Base-by-base conservation (phyloP, 2,329 filamentous ascomycete genomes). In the Trichoderma sp. region DNA sequence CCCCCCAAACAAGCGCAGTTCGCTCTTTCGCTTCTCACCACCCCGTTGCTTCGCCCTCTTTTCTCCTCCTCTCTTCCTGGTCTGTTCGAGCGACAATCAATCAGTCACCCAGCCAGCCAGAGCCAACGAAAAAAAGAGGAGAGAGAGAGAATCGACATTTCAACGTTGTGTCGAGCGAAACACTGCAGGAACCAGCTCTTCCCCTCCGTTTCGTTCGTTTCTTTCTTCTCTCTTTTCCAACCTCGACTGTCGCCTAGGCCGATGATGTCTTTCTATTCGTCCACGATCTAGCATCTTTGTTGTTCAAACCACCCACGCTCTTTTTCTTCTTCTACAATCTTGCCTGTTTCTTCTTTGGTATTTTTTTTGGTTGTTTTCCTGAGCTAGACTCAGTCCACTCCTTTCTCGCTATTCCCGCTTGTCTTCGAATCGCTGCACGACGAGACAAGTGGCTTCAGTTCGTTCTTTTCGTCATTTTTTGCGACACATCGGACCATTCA, bases 321-420 rank as follows among this genome's bases (percentile, higher is more conserved):
- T 57, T 57, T 56, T 55, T 24, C 21, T 71, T 71, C 69, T 69
- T 68, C 67, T 70, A 21, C 60, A 28, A 50, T 61, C 54, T 39
- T 70, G 70, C 68, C 69, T 7, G 71, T 72, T 70, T 72, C 66
- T 56, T 67, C 39, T 71, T 67, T 57, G 69, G 17, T 69, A 47
- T 69, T 69, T 69, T 69, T 71, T 67, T 70, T 69, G 69, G 70
- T 69, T 21, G 34, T 48, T 45, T 57, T 59, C 34, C 64, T 73
- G 80, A 82, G 80, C 80, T 81, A 81, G 80, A 78, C 79, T 81
- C 79, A 73, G 69, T 78, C 71, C 79, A 78, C 77, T 81, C 80
- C 77, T 80, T 81, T 75, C 69, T 69, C 69, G 65, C 69, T 44
- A 52, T 54, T 67, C 68, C 67, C 66, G 47, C 19, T 59, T 50